A percentile compares a stretch with the other conserved stretches of the same genome.
Conservation (phyloP, 1,284 basidiomycete genomes). For the Gomphus sp. region DNA sequence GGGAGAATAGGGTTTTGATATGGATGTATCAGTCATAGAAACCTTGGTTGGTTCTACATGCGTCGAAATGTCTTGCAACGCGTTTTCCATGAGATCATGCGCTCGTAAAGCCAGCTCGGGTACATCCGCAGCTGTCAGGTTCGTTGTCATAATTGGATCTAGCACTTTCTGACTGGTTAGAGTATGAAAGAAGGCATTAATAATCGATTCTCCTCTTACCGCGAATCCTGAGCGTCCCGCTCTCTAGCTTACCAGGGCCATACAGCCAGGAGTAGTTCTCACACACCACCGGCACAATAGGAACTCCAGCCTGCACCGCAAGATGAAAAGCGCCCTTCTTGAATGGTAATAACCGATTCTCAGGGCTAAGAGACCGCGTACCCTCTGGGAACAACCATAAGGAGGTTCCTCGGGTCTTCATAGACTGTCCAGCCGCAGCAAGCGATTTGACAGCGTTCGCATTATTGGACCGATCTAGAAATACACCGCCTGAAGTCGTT, state of each 20-base stretch:
- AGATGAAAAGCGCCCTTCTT: conserved; percentile 99
- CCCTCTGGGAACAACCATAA: conserved; percentile 93
- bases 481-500: conserved; percentile 86
- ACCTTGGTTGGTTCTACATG: conserved; percentile 12
- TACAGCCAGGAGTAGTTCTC: conserved; percentile 93
- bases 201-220: conserved; percentile 40
- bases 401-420: conserved; percentile 70
- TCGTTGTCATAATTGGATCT: conserved; percentile 66
- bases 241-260: conserved; percentile 68
- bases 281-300: conserved; percentile 85
- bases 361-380: conserved; percentile 67
- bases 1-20: conserved; percentile 3
- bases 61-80: conserved; percentile 60
- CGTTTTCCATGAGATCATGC: conserved; percentile 62
- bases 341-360: conserved; percentile 72
- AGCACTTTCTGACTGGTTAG: conserved; percentile 36
- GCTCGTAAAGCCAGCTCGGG: conserved; percentile 52
- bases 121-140: conserved; percentile 59
- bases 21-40: conserved; percentile 4
- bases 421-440: conserved; percentile 67
- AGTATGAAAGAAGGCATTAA: conserved; percentile 6
- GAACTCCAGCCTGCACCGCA: conserved; percentile 82
- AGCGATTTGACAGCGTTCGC: conserved; percentile 72
- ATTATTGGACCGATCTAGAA: conserved; percentile 84
- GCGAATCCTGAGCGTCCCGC: conserved; percentile 72